phyloP scores from a whole-genome alignment of 1,284 basidiomycete species.

The Cryptococcus sp. region DNA sequence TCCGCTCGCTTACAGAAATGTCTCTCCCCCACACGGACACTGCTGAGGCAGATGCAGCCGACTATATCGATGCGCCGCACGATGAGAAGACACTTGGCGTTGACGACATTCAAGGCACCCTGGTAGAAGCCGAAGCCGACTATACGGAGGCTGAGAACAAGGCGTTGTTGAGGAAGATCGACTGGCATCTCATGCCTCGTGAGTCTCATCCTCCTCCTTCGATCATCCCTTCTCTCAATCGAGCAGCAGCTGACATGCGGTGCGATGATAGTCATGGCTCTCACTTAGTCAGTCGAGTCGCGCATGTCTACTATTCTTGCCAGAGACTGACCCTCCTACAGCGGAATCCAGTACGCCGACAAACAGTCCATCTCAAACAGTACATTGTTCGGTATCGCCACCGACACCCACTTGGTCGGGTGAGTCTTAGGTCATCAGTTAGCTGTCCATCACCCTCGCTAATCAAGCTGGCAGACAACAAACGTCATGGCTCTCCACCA shows the following conservation, averaged over 20 bases:
- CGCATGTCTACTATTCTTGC: no score
- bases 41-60: background rate
- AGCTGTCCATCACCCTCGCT: background rate
- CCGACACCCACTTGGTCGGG: slow-evolving; percentile 6
- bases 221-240: no score
- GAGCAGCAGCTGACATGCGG: no score
- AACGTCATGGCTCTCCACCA: slow-evolving; percentile 11
- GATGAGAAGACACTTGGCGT: slow-evolving; percentile 1
- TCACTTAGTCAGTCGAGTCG: slow-evolving; percentile 2
- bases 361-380: slow-evolving; percentile 10
- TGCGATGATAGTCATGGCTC: slow-evolving; percentile 5
- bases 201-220: background rate
- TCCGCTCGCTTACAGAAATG: background rate
- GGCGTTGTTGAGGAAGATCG: slow-evolving; percentile 7
- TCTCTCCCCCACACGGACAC: slow-evolving; percentile 1
- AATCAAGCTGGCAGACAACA: background rate
- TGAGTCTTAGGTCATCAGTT: background rate
- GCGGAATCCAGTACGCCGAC: slow-evolving; percentile 14
- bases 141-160: slow-evolving; percentile 8
- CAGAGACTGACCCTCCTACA: background rate
- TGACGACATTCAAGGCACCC: background rate
- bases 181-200: slow-evolving; percentile 12
- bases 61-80: background rate
- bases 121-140: slow-evolving; percentile 7
- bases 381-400: slow-evolving; percentile 10